Evolutionary conservation across 495 filamentous ascomycete genomes (phyloP).

Genomic region (Annulohypoxylon bovei): DNA sequence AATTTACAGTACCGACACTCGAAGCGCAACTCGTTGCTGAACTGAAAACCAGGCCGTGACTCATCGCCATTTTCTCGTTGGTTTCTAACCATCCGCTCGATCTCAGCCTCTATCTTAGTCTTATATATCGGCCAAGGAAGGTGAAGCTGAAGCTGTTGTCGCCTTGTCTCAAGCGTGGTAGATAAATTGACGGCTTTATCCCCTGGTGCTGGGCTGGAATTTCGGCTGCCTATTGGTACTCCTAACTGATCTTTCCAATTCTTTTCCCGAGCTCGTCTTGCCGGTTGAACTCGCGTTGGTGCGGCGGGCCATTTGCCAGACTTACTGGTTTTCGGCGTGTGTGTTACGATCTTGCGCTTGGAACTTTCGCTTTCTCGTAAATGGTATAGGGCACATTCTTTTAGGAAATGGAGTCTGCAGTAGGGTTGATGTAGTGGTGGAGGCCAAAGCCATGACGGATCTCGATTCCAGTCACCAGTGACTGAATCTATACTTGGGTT

Average conservation of each 20-base stretch:
- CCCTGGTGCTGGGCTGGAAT: slow-evolving; percentile 1
- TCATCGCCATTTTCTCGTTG: neutral
- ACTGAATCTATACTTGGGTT: neutral
- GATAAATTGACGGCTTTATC: neutral
- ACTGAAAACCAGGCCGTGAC: neutral
- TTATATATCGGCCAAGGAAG: slow-evolving; percentile 38
- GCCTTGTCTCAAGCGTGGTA: neutral
- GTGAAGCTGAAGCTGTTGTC: slow-evolving; percentile 20
- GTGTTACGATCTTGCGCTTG: neutral
- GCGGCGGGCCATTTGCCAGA: slow-evolving; percentile 23
- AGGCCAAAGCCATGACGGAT: slow-evolving; percentile 31
- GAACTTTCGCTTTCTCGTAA: slow-evolving; percentile 12
- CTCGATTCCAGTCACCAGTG: neutral
- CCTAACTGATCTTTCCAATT: slow-evolving; percentile 2
- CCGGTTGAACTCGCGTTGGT: slow-evolving; percentile 33
- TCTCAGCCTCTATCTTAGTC: slow-evolving; percentile 23
- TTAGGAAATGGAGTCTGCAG: slow-evolving; percentile 33
- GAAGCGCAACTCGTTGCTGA: neutral
- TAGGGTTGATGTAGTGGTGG: slow-evolving; percentile 25
- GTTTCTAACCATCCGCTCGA: neutral
- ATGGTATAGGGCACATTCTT: slow-evolving; percentile 35
- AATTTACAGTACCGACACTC: slow-evolving; percentile 45
- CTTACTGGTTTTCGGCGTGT: slow-evolving; percentile 6
- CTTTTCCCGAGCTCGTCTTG: slow-evolving; percentile 29
- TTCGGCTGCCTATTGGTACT: neutral